A percentile compares a stretch with the other conserved stretches of the same genome.
phyloP scores from a whole-genome alignment of 805 yeast species.

The Candida tibetensis region DNA sequence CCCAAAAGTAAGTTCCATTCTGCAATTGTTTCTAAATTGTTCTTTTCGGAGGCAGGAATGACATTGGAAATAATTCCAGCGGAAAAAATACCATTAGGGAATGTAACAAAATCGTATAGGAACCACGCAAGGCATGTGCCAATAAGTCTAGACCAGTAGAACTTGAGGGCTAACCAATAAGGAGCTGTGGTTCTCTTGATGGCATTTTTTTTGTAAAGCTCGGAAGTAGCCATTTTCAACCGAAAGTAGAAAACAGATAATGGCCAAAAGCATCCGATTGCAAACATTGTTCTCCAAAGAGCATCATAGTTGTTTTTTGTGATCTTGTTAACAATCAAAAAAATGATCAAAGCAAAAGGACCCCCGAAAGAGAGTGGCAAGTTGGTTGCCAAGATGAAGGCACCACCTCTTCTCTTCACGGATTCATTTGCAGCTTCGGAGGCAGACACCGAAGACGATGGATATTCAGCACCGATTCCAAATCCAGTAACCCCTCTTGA shows the following conservation, averaged over 20 bases:
- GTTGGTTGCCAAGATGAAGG: slow-evolving; percentile 65
- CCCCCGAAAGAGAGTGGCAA: slow-evolving; percentile 74
- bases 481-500: slow-evolving; percentile 73
- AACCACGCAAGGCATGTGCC: slow-evolving; percentile 81
- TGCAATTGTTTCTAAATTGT: slow-evolving; percentile 53
- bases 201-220: slow-evolving; percentile 61
- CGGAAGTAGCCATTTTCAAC: slow-evolving; percentile 64
- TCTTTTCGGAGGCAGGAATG: slow-evolving; percentile 29
- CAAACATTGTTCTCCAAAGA: slow-evolving; percentile 70
- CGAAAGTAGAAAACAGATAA: slow-evolving; percentile 69
- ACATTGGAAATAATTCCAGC: slow-evolving; percentile 54
- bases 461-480: slow-evolving; percentile 78
- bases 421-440: slow-evolving; percentile 74
- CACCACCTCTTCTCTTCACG: slow-evolving; percentile 60
- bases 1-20: slow-evolving; percentile 74
- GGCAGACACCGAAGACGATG: slow-evolving; percentile 65
- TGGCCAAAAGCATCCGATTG: slow-evolving; percentile 67
- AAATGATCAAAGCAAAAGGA: slow-evolving; percentile 68
- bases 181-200: slow-evolving; percentile 48
- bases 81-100: slow-evolving; percentile 74
- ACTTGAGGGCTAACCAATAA: slow-evolving; percentile 57
- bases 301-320: slow-evolving; percentile 42
- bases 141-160: slow-evolving; percentile 63
- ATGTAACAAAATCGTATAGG: slow-evolving; percentile 75
- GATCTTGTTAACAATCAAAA: slow-evolving; percentile 64